Evolutionary conservation across 1,284 basidiomycete species (phyloP).

Genomic region (Sutorius eximius): DNA sequence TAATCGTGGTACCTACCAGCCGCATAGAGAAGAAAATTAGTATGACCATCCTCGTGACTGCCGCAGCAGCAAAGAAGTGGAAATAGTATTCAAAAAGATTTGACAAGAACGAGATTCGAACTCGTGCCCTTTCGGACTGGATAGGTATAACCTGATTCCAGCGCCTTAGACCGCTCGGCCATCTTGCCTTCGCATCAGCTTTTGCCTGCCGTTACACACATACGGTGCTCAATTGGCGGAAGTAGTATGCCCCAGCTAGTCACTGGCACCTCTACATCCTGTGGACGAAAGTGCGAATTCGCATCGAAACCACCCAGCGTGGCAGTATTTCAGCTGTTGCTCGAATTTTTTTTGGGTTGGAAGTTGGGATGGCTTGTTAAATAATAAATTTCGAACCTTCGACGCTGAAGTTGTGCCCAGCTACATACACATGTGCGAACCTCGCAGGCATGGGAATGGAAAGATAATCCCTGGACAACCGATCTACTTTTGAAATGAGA

Average conservation of each 20-base stretch:
- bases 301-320: background rate
- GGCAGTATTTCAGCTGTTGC: background rate
- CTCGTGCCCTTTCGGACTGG: constrained; percentile 34
- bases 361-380: too few relatives aligned
- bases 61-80: too few relatives aligned
- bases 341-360: background rate
- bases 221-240: too few relatives aligned
- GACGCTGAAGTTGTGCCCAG: background rate
- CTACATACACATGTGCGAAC: too few relatives aligned
- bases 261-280: background rate
- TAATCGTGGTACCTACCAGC: too few relatives aligned
- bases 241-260: background rate
- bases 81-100: constrained; percentile 7
- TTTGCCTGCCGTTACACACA: background rate
- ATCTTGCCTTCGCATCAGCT: constrained; percentile 33
- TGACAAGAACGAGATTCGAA: constrained; percentile 39
- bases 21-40: too few relatives aligned
- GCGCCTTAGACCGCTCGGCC: constrained; percentile 68
- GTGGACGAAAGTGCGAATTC: too few relatives aligned
- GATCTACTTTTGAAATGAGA: background rate
- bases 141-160: constrained; percentile 27
- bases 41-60: too few relatives aligned
- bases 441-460: background rate
- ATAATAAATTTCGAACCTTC: background rate
- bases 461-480: background rate